phyloP scores from a whole-genome alignment of 2,329 filamentous ascomycete species.

The Mollisia scopiformis region DNA sequence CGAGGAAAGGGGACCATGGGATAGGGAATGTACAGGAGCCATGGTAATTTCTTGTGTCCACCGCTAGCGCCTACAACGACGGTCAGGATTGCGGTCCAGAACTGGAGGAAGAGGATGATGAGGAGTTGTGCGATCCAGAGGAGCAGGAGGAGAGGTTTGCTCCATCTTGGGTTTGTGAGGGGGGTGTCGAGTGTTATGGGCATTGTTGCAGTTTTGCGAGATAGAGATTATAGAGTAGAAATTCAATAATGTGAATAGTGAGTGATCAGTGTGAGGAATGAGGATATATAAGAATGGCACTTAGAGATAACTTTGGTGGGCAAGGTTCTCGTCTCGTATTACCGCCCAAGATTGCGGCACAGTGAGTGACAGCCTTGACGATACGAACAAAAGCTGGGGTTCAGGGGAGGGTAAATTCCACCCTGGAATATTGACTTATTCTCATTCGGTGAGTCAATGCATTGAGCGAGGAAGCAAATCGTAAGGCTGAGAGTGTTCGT shows the following conservation, averaged over 20 bases:
- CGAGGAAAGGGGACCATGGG: not conserved
- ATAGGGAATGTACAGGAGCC: not conserved
- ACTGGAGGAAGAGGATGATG: not conserved
- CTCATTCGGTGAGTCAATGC: not conserved
- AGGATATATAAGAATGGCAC: not conserved
- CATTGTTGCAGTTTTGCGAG: not conserved
- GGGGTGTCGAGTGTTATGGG: conserved; percentile 2
- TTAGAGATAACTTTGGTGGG: not conserved
- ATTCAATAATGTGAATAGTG: not conserved
- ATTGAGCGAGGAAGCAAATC: not conserved
- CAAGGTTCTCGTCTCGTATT: not conserved
- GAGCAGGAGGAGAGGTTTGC: not conserved
- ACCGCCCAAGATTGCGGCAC: conserved; percentile 3
- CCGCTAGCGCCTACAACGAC: not conserved
- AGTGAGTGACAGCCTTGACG: not conserved
- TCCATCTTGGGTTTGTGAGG: conserved; percentile 3
- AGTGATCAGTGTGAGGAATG: not conserved
- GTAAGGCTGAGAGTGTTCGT: not conserved
- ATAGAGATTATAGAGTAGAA: not conserved
- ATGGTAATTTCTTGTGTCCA: not conserved
- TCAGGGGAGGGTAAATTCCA: not conserved
- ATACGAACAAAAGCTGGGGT: not conserved
- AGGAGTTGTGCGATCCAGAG: conserved; percentile 1
- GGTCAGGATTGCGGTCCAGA: not conserved
- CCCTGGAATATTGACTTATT: not conserved